phyloP scores from a whole-genome alignment of 225 moss, liverwort and hornwort species.

The Rhytidiadelphus loreus region DNA sequence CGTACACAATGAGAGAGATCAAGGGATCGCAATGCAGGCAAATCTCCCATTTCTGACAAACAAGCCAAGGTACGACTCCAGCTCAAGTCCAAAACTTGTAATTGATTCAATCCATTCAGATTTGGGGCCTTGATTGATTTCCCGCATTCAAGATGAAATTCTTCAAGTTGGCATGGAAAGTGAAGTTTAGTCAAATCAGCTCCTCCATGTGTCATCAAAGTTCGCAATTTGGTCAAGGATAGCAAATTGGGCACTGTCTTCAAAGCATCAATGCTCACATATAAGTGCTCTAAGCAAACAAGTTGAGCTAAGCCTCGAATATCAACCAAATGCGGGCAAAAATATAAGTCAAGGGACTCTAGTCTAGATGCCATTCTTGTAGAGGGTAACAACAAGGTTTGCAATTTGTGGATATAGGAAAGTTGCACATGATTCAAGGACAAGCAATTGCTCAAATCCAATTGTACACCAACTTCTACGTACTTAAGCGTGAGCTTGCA shows the following conservation, averaged over 20 bases:
- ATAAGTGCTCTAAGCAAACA: too few relatives aligned
- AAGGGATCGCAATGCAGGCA: background rate
- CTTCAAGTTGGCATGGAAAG: background rate
- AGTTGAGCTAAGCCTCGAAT: background rate
- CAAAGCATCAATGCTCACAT: accelerated
- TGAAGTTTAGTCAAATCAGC: accelerated
- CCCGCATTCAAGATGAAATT: background rate
- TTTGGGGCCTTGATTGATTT: too few relatives aligned
- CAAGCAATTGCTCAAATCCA: background rate
- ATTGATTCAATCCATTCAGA: background rate
- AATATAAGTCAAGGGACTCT: accelerated
- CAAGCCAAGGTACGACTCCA: accelerated
- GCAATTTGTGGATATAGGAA: accelerated
- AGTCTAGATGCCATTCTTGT: background rate
- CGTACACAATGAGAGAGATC: accelerated
- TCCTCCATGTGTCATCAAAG: accelerated
- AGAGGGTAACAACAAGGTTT: too few relatives aligned
- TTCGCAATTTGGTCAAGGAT: background rate
- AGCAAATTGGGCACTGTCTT: background rate
- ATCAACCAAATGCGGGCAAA: accelerated
- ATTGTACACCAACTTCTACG: background rate
- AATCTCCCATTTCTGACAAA: background rate
- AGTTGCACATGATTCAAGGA: accelerated
- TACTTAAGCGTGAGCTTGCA: accelerated
- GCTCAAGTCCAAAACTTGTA: background rate